These are phyloP conservation scores for Mortierella sp. DNA, from an alignment of 371 early-diverging fungal species.

Conservation along the genomic window DNA sequence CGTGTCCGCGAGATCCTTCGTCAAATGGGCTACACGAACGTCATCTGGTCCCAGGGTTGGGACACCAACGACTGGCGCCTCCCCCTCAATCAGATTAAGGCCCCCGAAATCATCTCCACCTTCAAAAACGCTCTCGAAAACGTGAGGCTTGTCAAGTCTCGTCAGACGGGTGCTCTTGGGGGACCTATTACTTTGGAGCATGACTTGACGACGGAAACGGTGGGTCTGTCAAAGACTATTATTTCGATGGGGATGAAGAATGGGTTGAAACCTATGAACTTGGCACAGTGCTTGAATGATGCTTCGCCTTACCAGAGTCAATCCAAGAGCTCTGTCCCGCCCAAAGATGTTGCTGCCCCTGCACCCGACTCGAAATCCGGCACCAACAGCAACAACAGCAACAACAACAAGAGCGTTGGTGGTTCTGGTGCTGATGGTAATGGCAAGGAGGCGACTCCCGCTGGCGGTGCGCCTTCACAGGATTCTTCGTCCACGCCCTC, in stretches of 20 bases:
- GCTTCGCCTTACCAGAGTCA: conserved; percentile 28
- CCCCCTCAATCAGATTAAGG: conserved; percentile 25
- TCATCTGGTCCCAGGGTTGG: conserved; percentile 67
- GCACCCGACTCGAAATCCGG: neutral
- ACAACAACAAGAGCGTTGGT: neutral
- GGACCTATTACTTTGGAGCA: conserved; percentile 61
- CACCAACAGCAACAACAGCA: conserved; percentile 2
- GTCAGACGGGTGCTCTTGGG: conserved; percentile 5
- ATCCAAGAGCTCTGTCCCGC: neutral
- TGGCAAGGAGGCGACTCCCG: neutral
- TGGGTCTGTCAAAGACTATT: conserved; percentile 31
- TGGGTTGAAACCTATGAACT: conserved; percentile 49
- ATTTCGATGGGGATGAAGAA: conserved; percentile 27
- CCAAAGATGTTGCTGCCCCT: neutral
- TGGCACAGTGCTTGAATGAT: conserved; percentile 48
- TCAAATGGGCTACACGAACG: conserved; percentile 63
- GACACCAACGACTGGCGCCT: conserved; percentile 62
- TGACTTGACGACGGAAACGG: conserved; percentile 42
- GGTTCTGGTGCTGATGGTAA: neutral
- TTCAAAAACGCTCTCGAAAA: conserved; percentile 45
- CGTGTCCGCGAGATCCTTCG: conserved; percentile 78
- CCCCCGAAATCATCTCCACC: conserved; percentile 25
- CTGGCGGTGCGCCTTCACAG: neutral
- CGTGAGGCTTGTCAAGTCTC: conserved; percentile 25
- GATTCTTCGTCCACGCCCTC: neutral